phyloP scores from a whole-genome alignment of 2,329 filamentous ascomycete species.

The Xylaria multiplex region DNA sequence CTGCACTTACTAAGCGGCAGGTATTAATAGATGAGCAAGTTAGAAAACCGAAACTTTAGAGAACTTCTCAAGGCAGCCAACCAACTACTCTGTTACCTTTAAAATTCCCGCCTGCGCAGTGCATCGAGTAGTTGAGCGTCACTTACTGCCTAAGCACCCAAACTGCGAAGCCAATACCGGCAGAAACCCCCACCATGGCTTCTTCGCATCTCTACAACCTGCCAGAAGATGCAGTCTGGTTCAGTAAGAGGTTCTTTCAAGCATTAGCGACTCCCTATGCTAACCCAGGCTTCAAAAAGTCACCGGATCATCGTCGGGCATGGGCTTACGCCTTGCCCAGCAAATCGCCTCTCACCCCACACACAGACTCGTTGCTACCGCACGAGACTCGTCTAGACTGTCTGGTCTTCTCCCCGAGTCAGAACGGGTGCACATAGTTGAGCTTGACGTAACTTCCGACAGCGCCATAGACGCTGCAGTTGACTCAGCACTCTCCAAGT shows the following conservation, averaged over 20 bases:
- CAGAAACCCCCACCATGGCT: slow-evolving; percentile 9
- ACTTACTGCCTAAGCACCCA: too few species aligned
- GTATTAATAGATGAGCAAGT: too few species aligned
- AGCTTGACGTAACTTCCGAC: slow-evolving; percentile 37
- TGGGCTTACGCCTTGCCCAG: slow-evolving; percentile 55
- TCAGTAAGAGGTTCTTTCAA: slow-evolving; percentile 24
- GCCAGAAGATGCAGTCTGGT: slow-evolving; percentile 38
- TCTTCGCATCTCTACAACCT: slow-evolving; percentile 27
- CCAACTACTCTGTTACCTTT: too few species aligned
- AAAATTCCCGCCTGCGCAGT: too few species aligned
- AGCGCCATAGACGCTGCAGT: slow-evolving; percentile 34
- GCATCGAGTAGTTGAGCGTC: too few species aligned
- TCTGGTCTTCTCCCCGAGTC: not conserved
- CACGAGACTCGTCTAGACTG: slow-evolving; percentile 42
- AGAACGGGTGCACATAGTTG: slow-evolving; percentile 26
- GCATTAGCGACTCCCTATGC: not conserved
- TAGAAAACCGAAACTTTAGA: too few species aligned
- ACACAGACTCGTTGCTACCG: slow-evolving; percentile 59
- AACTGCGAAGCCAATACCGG: not conserved
- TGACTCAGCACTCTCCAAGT: slow-evolving; percentile 28
- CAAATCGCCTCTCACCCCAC: slow-evolving; percentile 52
- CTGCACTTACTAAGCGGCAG: too few species aligned
- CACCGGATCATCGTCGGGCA: slow-evolving; percentile 61
- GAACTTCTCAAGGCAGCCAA: too few species aligned
- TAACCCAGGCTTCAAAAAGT: slow-evolving; percentile 48